phyloP scores from a whole-genome alignment of 1,139 yeast genomes.

The Trichomonascaceae sp. region DNA sequence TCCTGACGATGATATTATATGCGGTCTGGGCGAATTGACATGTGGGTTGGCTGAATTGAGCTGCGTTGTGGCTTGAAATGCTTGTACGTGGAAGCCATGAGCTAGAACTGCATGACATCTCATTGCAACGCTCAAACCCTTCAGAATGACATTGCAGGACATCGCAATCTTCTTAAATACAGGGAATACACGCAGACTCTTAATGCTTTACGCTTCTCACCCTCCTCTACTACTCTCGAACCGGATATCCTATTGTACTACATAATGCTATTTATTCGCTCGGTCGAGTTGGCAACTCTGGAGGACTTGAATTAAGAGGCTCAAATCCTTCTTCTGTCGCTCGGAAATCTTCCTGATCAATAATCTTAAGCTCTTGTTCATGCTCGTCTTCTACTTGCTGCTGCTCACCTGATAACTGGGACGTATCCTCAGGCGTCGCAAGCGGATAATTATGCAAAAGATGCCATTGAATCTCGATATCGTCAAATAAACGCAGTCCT shows the following conservation, averaged over 20 bases:
- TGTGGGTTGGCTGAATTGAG: too few relatives aligned
- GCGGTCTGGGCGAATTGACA: too few relatives aligned
- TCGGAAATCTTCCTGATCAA: background rate
- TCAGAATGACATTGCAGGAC: too few relatives aligned
- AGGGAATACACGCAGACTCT: background rate
- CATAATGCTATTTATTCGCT: background rate
- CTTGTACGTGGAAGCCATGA: too few relatives aligned
- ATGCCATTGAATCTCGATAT: slow-evolving; percentile 39
- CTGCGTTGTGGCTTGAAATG: too few relatives aligned
- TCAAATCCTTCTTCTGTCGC: background rate
- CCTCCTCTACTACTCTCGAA: background rate
- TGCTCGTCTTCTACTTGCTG: background rate
- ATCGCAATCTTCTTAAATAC: too few relatives aligned
- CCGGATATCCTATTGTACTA: background rate
- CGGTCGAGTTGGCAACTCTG: background rate
- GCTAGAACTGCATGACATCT: too few relatives aligned
- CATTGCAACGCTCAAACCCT: too few relatives aligned
- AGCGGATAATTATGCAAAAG: background rate
- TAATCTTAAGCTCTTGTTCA: background rate
- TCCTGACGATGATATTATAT: too few relatives aligned
- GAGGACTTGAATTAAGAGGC: background rate
- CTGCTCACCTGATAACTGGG: background rate
- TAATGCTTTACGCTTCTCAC: background rate
- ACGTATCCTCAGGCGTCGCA: background rate
- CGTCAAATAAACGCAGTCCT: slow-evolving; percentile 51